Evolutionary conservation across 2,329 filamentous ascomycete genomes (phyloP).

Genomic region (Calonectria honghensis): DNA sequence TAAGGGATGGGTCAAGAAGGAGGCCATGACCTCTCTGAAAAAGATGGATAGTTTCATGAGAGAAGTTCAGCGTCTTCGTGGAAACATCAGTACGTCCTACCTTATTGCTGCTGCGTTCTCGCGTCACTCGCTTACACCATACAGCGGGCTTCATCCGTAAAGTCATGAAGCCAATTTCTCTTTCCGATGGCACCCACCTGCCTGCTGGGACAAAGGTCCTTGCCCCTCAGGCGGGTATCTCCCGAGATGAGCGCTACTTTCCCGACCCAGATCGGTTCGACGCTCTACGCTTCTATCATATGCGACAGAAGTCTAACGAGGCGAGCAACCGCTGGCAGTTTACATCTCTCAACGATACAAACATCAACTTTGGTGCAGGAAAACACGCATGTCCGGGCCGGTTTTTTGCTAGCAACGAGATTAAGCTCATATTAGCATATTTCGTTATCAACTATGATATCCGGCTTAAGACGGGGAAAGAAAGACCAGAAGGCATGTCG

Average conservation of each 20-base stretch:
- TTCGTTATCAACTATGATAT: conserved; percentile 67
- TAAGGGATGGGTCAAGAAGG: conserved; percentile 64
- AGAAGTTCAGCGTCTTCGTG: conserved; percentile 63
- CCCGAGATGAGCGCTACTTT: conserved; percentile 64
- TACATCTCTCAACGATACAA: conserved; percentile 64
- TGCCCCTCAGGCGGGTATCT: conserved; percentile 64
- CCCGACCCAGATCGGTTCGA: conserved; percentile 66
- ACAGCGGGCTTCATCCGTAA: conserved; percentile 67
- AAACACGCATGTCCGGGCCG: conserved; percentile 69
- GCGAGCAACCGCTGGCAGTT: conserved; percentile 66
- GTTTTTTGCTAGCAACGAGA: conserved; percentile 68
- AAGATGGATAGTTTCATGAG: conserved; percentile 71
- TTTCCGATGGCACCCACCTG: conserved; percentile 66
- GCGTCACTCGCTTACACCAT: conserved; percentile 42
- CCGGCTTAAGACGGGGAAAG: conserved; percentile 61
- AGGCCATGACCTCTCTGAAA: conserved; percentile 65
- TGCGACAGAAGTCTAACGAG: conserved; percentile 62
- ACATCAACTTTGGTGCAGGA: conserved; percentile 69
- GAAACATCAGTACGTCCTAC: conserved; percentile 64
- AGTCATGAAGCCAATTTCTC: conserved; percentile 65
- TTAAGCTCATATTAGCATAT: conserved; percentile 66
- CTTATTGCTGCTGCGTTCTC: background rate
- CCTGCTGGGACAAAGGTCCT: conserved; percentile 66
- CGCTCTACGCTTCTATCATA: conserved; percentile 68
- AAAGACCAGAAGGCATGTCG: conserved; percentile 62